These are phyloP conservation scores for Arthrobotrys sinensis DNA, from an alignment of 2,329 filamentous ascomycete genomes.

Conservation along the genomic window DNA sequence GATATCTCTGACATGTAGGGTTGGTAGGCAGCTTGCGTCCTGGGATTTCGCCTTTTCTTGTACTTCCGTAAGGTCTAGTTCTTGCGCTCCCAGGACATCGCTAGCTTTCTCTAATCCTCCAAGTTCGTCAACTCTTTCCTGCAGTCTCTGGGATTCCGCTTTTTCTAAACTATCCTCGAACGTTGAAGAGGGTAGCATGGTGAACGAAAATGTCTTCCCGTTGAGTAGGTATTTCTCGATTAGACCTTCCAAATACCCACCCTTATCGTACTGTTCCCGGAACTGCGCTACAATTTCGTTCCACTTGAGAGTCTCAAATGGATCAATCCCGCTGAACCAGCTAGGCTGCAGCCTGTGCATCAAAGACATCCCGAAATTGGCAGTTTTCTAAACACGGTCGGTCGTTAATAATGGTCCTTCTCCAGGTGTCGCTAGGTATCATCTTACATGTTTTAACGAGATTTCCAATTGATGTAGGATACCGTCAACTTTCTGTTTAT, in stretches of 20 bases:
- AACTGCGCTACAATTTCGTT: slow-evolving; percentile 89
- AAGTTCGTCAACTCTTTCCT: slow-evolving; percentile 80
- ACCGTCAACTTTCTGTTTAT: slow-evolving; percentile 90
- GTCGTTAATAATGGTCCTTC: slow-evolving; percentile 7
- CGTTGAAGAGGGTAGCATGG: slow-evolving; percentile 86
- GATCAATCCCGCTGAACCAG: slow-evolving; percentile 96
- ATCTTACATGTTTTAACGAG: slow-evolving; percentile 76
- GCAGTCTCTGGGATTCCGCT: slow-evolving; percentile 83
- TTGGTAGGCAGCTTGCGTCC: slow-evolving; percentile 88
- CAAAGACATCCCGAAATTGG: slow-evolving; percentile 91
- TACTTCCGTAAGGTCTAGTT: slow-evolving; percentile 83
- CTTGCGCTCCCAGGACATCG: slow-evolving; percentile 80
- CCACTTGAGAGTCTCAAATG: slow-evolving; percentile 91
- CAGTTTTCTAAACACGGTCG: slow-evolving; percentile 79
- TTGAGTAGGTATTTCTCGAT: slow-evolving; percentile 92
- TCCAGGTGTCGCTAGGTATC: not conserved
- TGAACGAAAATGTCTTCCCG: slow-evolving; percentile 89
- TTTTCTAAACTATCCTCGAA: slow-evolving; percentile 81
- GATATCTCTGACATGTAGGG: slow-evolving; percentile 90
- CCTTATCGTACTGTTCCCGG: slow-evolving; percentile 80
- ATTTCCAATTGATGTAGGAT: slow-evolving; percentile 94
- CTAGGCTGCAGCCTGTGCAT: slow-evolving; percentile 89
- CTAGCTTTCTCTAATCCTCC: slow-evolving; percentile 81
- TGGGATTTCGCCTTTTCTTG: slow-evolving; percentile 88
- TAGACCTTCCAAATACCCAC: slow-evolving; percentile 85